A percentile compares a stretch with the other conserved stretches of the same genome.
These are phyloP conservation scores for Coniophora puteana DNA, from an alignment of 1,284 basidiomycete species.

Conservation along the genomic window DNA sequence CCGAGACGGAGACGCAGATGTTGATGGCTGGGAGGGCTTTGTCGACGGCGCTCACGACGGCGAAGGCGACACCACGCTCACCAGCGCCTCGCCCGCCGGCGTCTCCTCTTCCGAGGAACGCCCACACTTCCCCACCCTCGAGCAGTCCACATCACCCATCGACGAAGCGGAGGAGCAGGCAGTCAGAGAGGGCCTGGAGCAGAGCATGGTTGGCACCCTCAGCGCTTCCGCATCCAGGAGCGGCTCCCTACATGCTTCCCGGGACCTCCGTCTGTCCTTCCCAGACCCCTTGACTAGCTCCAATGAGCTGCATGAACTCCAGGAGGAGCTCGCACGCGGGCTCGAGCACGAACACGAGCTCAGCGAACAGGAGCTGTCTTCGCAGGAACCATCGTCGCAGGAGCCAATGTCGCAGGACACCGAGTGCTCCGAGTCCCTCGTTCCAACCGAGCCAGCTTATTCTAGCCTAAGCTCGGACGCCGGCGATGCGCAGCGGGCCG, in stretches of 20 bases:
- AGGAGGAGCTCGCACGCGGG: too few relatives aligned
- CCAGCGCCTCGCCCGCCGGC: constrained; percentile 22
- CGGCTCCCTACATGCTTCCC: constrained; percentile 50
- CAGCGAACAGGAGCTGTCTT: constrained; percentile 44
- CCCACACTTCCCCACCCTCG: constrained; percentile 20
- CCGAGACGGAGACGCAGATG: constrained; percentile 55
- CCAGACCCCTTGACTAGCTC: constrained; percentile 73
- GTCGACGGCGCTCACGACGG: constrained; percentile 52
- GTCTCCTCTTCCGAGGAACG: constrained; percentile 22
- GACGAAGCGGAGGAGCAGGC: constrained; percentile 51
- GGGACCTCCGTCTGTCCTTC: constrained; percentile 72
- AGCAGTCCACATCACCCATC: constrained; percentile 23
- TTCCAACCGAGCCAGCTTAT: too few relatives aligned
- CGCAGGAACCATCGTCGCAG: constrained; percentile 22
- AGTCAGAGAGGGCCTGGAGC: constrained; percentile 68
- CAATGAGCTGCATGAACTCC: constrained; percentile 51
- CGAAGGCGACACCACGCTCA: constrained; percentile 26
- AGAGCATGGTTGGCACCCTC: constrained; percentile 74
- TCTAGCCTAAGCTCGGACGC: constrained; percentile 16
- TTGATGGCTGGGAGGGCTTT: constrained; percentile 73
- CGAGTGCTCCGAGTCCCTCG: not conserved
- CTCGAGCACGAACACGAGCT: constrained; percentile 32
- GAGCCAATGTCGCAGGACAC: constrained; percentile 30
- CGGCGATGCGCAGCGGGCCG: too few relatives aligned
- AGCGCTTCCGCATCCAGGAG: constrained; percentile 67